Base-by-base conservation (phyloP, 495 filamentous ascomycete genomes). In the Entonaema liquescens region DNA sequence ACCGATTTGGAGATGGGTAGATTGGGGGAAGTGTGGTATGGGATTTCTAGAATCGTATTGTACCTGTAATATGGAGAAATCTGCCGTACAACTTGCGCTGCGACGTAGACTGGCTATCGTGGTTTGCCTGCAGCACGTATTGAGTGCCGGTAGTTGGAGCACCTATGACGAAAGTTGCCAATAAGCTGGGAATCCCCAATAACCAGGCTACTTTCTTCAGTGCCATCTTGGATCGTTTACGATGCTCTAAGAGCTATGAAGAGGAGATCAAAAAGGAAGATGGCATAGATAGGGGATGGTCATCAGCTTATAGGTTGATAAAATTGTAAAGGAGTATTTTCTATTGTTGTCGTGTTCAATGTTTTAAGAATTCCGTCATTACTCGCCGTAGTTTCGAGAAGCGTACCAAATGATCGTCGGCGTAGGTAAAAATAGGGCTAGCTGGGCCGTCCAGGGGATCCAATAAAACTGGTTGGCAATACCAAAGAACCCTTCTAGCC, bases 41-140 rank as follows among this genome's bases (percentile, higher is more conserved):
- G 63, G 55, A 29, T 42, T 52, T 38, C 9, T 2, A 8, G 40
- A 58, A 59, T 28, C 25, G 17, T 12, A 66, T 35, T 53, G 47
- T 84, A 97, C 95, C 95, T 78, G 95, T 97, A 57, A 99, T 93
- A 79, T 99, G 95, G 68, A 99, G 83, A 80, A 99, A 99, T 73
- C 89, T 87, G 71, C 95, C 95, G 66, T 90, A 86, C 77, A 94
- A 80, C 70, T 82, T 84, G 70, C 82, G 81, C 71, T 77, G 81
- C 33, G 78, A 69, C 36, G 71, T 53, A 44, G 61, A 26, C 17
- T 72, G 68, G 59, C 65, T 68, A 40, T 70, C 58, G 58, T 59
- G 42, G 44, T 44, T 49, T 47, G 70, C 62, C 65, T 76, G 75
- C 71, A 76, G 67, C 59, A 70, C 73, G 59, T 49, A 49, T 66